A percentile compares a stretch with the other conserved stretches of the same genome.
Conservation (phyloP, 345 rosid species). For the Populus tremula region DNA sequence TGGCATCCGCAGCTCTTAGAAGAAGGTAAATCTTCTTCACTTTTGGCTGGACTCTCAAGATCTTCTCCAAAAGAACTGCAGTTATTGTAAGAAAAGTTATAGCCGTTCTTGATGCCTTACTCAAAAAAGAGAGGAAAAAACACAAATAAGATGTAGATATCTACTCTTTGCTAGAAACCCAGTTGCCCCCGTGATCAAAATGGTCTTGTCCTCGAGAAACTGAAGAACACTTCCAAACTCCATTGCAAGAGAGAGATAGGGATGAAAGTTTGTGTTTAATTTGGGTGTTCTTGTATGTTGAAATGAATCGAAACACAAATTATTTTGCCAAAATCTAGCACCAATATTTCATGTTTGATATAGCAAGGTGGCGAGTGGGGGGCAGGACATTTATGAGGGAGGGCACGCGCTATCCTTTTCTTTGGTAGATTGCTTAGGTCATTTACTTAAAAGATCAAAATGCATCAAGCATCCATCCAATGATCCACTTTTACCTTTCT, state of each 20-base stretch:
- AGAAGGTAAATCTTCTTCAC: constrained; percentile 78
- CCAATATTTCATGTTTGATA: neutral
- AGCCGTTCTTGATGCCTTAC: neutral
- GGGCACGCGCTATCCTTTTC: too few species aligned
- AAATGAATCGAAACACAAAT: neutral
- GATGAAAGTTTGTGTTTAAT: neutral
- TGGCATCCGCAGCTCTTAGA: constrained; percentile 68
- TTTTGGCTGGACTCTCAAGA: constrained; percentile 76
- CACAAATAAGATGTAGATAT: neutral
- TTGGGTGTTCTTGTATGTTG: too few species aligned
- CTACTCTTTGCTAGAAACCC: constrained; percentile 71
- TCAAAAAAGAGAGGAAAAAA: neutral
- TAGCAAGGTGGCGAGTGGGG: neutral
- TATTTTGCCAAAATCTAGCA: neutral
- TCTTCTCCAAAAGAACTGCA: constrained; percentile 81
- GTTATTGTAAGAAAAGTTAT: neutral
- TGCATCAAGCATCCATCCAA: too few species aligned
- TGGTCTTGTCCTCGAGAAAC: constrained; percentile 56
- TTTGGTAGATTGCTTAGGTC: neutral
- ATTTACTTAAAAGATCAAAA: too few species aligned
- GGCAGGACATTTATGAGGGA: neutral
- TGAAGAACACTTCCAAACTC: constrained; percentile 52
- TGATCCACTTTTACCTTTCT: too few species aligned
- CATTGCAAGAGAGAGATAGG: constrained; percentile 26
- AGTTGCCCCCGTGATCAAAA: constrained; percentile 58